These are phyloP conservation scores for Aaosphaeria arxii DNA, from an alignment of 2,329 filamentous ascomycete species.

Conservation along the genomic window DNA sequence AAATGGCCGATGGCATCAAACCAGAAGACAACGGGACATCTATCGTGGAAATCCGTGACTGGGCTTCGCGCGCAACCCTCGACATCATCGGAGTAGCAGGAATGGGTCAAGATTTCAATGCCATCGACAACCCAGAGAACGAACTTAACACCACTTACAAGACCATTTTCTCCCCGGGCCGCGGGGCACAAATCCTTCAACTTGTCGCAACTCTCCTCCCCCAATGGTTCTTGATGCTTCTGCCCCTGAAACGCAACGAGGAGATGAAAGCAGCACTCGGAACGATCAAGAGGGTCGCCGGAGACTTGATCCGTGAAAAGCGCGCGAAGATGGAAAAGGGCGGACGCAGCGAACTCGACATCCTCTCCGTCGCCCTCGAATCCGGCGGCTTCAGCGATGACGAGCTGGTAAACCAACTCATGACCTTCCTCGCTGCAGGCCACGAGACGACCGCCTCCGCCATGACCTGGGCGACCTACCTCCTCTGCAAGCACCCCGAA, in stretches of 20 bases:
- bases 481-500: constrained; percentile 50
- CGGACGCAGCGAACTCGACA: constrained; percentile 59
- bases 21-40: constrained; percentile 1
- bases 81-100: constrained; percentile 59
- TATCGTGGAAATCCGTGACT: constrained; percentile 44
- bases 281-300: constrained; percentile 58
- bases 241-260: constrained; percentile 70
- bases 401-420: constrained; percentile 81
- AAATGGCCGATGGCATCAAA: constrained; percentile 18
- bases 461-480: constrained; percentile 54
- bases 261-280: constrained; percentile 34
- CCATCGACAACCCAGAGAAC: constrained; percentile 50
- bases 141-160: constrained; percentile 53
- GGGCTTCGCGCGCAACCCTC: constrained; percentile 52
- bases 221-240: constrained; percentile 54
- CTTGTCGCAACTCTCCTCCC: constrained; percentile 64
- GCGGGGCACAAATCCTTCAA: constrained; percentile 54
- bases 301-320: constrained; percentile 69
- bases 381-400: constrained; percentile 75
- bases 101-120: constrained; percentile 56
- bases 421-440: constrained; percentile 79
- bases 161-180: constrained; percentile 48
- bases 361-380: constrained; percentile 75
- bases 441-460: constrained; percentile 57
- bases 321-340: constrained; percentile 52